These are phyloP conservation scores for Pseudodiploospora longispora DNA, from an alignment of 2,329 filamentous ascomycete species.

Conservation along the genomic window DNA sequence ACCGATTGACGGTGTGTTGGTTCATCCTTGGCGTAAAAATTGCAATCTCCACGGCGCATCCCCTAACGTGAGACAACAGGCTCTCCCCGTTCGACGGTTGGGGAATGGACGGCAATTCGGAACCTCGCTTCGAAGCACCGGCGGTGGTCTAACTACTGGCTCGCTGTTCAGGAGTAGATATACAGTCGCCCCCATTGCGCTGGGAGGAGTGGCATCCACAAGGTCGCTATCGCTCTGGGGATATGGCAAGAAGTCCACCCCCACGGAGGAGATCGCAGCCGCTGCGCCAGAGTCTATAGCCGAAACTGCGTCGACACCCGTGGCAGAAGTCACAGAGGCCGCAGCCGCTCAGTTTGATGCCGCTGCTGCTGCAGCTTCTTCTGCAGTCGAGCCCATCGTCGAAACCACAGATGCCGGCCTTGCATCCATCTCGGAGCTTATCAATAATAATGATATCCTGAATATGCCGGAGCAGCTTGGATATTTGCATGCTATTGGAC, in stretches of 20 bases:
- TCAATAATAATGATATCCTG: conserved; percentile 37
- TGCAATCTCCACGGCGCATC: no score
- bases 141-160: conserved; percentile 12
- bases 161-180: conserved; percentile 16
- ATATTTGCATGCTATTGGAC: conserved; percentile 71
- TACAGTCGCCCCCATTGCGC: conserved; percentile 17
- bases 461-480: conserved; percentile 68
- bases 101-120: conserved; percentile 28
- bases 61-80: conserved; percentile 6
- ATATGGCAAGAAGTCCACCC: conserved; percentile 20
- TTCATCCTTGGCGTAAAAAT: no score
- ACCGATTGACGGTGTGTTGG: conserved; percentile 18
- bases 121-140: conserved; percentile 19
- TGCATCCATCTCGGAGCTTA: conserved; percentile 24
- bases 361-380: conserved; percentile 9
- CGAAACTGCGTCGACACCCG: conserved; percentile 8
- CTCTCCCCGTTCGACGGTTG: conserved; percentile 20
- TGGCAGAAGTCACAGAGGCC: conserved; percentile 1
- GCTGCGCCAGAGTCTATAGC: conserved; percentile 12
- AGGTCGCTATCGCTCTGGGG: conserved; percentile 29
- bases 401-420: conserved; percentile 25
- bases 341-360: conserved; percentile 9
- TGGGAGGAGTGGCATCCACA: conserved; percentile 23
- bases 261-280: conserved; percentile 9
- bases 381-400: conserved; percentile 15